phyloP scores from a whole-genome alignment of 1,284 basidiomycete species.

The Sutorius eximius region DNA sequence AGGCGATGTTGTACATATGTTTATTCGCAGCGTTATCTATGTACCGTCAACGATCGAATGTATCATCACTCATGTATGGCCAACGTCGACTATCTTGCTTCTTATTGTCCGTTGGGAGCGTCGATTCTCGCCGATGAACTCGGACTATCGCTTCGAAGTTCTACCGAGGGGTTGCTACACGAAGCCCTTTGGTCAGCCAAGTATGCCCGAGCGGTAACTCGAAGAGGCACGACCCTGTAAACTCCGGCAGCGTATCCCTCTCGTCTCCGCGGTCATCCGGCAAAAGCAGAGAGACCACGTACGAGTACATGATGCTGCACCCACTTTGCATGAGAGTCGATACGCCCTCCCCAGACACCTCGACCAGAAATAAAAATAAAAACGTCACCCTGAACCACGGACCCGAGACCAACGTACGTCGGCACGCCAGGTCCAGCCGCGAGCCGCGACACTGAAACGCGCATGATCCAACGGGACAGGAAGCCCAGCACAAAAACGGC shows the following conservation, averaged over 20 bases:
- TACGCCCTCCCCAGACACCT: not conserved
- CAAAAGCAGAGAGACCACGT: not conserved
- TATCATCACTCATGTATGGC: not conserved
- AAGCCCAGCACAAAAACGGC: conserved; percentile 3
- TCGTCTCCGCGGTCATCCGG: conserved; percentile 6
- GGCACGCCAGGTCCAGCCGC: not conserved
- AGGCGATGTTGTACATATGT: conserved; percentile 10
- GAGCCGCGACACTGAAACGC: not conserved
- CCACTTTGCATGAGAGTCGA: not conserved
- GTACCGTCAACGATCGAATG: conserved; percentile 3
- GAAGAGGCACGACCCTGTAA: not conserved
- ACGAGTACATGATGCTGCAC: not conserved
- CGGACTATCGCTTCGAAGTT: not conserved
- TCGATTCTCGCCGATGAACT: not conserved
- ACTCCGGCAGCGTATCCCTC: not conserved
- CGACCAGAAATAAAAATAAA: too few relatives aligned
- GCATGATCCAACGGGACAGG: not conserved
- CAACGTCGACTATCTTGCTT: not conserved
- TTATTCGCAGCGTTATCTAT: conserved; percentile 14
- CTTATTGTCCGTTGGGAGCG: not conserved
- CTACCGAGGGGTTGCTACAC: not conserved
- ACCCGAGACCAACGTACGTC: conserved; percentile 3
- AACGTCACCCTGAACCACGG: conserved; percentile 4
- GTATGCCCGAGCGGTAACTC: not conserved
- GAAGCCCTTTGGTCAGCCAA: not conserved